Base-by-base conservation (phyloP, 2,329 filamentous ascomycete species). In the Nothopassalora personata region DNA sequence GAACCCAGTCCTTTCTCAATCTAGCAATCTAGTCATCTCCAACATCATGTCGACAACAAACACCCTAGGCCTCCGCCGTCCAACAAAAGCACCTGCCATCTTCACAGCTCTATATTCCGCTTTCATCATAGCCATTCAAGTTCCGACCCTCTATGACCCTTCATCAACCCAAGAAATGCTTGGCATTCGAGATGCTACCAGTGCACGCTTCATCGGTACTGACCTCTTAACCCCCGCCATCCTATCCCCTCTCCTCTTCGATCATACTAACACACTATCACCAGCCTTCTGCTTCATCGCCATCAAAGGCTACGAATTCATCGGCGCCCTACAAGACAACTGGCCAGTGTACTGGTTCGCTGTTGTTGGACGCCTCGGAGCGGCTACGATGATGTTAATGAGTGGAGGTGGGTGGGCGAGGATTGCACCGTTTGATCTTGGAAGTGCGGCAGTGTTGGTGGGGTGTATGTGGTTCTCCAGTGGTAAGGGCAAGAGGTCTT, bases 341-440 rank as follows among this genome's bases (percentile, higher is more conserved):
- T 55, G 53, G 53, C 13, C 53, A 13, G 33, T 45, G 13, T 55
- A 55, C 23, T 49, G 53, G 53, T 33, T 49, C 31, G 15, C 53
- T n/a, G 19, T 49, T 8, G 48, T 56, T 23, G 53, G 53, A 15
- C 53, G 53, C 18, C 4, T 55, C 18, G 27, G 18, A 13, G 53
- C 53, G 1, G 43, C 53, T 15, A 34, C 27, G 9, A 27, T 56
- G 53, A 56, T 49, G 45, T 10, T 56, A 4, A 48, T 31, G 3
- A 33, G 15, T 5, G 45, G 53, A 7, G 45, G 53, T 31, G 53
- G 45, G 6, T 56, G 53, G 53, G 30, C 43, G 30, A 47, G 49
- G n/a, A 56, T 23, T 49, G 45, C 45, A 15, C 53, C 43, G 7
- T 9, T 56, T 23, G 45, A 56, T 36, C 34, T 49, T 18, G 53